Base-by-base conservation (phyloP, 768 basidiomycete genomes). In the Lactifluus rugatus region DNA sequence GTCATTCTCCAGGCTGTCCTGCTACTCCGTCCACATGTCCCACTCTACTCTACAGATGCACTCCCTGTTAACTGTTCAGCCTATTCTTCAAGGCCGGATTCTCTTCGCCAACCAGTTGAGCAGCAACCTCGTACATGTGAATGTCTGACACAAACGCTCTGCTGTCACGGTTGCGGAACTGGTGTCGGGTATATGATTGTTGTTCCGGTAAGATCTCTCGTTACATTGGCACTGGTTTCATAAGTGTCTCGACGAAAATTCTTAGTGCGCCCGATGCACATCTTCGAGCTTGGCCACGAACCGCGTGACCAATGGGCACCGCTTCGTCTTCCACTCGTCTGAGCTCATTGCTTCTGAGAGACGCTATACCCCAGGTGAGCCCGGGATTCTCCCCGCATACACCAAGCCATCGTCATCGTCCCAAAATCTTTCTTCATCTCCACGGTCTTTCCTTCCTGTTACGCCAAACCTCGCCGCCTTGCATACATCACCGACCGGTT, bases 31-130 rank as follows among this genome's bases (percentile, higher is more conserved):
- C 89, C 89, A 0, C 84, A 83, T 56, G 84, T 92, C 65, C 81
- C 89, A 45, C 80, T 93, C 46, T 93, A 83, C 68, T 90, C 87
- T 8, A 87, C 87, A 46, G 90, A 93, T 69, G 86, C 87, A 28
- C 72, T 85, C 32, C 90, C 89, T 1, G 71, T 80, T 55, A 88
- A 89, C 66, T 89, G 88, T 68, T 87, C 87, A 3, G 81, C 82
- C 13, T 83, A 80, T 64, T 73, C 79, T 23, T 70, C 80, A 34
- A 76, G 17, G 34, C 21, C 75, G 74, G 28, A 49, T 19, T 69
- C 75, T 17, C 66, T 70, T 19, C 62, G 62, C 23, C 62, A 59
- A 37, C 64, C 70, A 16, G 67, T 11, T 47, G 48, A 47, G 50
- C 56, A 41, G 5, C 62, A 62, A 31, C 62, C 68, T 48, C 80